A percentile compares a stretch with the other conserved stretches of the same genome.
phyloP scores from a whole-genome alignment of 2,329 filamentous ascomycete species.

The Escovopsis sp. region DNA sequence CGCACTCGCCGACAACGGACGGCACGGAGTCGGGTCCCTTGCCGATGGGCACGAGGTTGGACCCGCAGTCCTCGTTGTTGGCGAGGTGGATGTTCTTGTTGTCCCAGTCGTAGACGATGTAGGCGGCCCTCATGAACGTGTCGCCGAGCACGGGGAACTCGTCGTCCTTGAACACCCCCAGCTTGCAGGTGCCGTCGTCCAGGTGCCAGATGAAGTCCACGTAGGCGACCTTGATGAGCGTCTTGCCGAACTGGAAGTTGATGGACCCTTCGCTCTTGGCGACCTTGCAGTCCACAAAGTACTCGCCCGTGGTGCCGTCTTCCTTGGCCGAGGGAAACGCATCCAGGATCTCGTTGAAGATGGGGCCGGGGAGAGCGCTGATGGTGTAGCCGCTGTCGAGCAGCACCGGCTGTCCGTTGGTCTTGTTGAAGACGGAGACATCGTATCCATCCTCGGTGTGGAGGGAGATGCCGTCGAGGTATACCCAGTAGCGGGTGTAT shows the following conservation, averaged over 20 bases:
- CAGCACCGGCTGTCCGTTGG: conserved; percentile 30
- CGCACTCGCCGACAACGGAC: conserved; percentile 17
- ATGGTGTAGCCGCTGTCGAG: conserved; percentile 55
- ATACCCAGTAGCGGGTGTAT: conserved; percentile 27
- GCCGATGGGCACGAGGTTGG: conserved; percentile 22
- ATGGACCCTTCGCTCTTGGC: conserved; percentile 23
- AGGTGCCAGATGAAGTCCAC: conserved; percentile 32
- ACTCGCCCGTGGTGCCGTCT: conserved; percentile 25
- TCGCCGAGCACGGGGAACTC: conserved; percentile 27
- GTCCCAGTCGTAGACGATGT: conserved; percentile 28
- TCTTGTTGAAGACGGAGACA: conserved; percentile 28
- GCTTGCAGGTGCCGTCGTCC: conserved; percentile 18
- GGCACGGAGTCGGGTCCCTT: conserved; percentile 24
- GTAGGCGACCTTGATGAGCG: conserved; percentile 28
- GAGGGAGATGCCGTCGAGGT: conserved; percentile 22
- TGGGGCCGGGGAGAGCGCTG: conserved; percentile 45
- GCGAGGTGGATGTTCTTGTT: conserved; percentile 24
- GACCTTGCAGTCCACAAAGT: conserved; percentile 31
- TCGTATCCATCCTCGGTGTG: conserved; percentile 21
- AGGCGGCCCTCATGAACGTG: conserved; percentile 30
- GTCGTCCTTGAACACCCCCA: conserved; percentile 32
- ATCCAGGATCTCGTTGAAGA: conserved; percentile 31
- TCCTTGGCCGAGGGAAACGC: conserved; percentile 31
- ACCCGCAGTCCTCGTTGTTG: conserved; percentile 24
- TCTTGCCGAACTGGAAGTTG: conserved; percentile 33